phyloP scores from a whole-genome alignment of 1,284 basidiomycete species.

The Irpex sp. region DNA sequence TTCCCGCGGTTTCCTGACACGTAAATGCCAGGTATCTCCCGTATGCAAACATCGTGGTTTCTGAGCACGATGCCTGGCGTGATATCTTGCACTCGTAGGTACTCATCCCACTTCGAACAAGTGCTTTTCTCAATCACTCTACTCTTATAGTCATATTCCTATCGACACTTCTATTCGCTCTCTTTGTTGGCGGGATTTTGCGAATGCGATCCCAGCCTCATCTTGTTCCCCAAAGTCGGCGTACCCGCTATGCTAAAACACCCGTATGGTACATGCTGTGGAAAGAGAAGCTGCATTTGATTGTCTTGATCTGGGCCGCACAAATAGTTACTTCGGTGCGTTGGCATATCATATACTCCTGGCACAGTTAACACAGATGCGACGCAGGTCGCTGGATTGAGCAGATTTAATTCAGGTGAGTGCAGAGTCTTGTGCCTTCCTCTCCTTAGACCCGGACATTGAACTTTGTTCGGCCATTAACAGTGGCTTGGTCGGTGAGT shows the following conservation, averaged over 20 bases:
- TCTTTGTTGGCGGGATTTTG: constrained; percentile 1
- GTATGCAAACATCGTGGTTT: constrained; percentile 3
- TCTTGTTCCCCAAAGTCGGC: neutral
- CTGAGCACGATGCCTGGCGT: neutral
- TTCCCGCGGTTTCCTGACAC: neutral
- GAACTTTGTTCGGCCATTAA: neutral
- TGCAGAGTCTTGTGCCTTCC: neutral
- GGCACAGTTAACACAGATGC: neutral
- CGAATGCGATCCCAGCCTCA: neutral
- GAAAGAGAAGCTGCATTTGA: constrained; percentile 1
- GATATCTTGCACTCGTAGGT: constrained; percentile 1
- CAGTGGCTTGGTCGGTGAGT: neutral
- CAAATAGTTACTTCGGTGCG: constrained; percentile 4
- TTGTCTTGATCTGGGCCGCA: constrained; percentile 4
- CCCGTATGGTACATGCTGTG: constrained; percentile 1
- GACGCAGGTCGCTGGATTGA: neutral
- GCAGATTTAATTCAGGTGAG: neutral
- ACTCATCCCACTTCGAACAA: neutral
- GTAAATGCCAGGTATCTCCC: constrained; percentile 3
- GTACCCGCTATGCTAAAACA: neutral
- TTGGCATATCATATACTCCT: neutral
- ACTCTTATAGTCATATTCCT: neutral
- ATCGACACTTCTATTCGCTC: neutral
- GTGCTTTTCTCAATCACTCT: neutral
- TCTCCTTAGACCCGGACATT: neutral